Evolutionary conservation across 345 rosid species (phyloP).

Genomic region (Aquilaria yunnanensis): DNA sequence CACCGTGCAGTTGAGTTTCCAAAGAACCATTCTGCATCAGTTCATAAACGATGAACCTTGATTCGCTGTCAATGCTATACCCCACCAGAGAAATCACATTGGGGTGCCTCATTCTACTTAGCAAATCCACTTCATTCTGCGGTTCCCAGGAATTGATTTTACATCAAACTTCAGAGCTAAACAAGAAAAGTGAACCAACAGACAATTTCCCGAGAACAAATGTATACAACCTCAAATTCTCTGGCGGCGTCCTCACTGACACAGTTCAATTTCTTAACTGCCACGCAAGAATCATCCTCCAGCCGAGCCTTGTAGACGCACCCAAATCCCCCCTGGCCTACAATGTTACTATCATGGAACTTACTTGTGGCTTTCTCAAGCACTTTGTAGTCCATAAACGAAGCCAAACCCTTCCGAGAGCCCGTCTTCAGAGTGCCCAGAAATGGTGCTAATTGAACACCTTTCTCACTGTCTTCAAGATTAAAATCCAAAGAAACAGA

Average conservation of each 20-base stretch:
- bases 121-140: conserved; percentile 84
- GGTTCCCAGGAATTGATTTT: conserved; percentile 12
- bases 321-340: conserved; percentile 95
- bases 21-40: conserved; percentile 86
- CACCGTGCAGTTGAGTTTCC: conserved; percentile 90
- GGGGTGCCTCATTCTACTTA: conserved; percentile 73
- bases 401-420: conserved; percentile 37
- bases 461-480: conserved; percentile 44
- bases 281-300: conserved; percentile 51
- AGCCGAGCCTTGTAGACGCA: conserved; percentile 66
- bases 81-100: conserved; percentile 77
- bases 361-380: conserved; percentile 67
- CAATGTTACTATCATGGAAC: conserved; percentile 57
- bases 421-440: conserved; percentile 46
- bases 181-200: background rate
- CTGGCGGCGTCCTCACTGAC: conserved; percentile 52
- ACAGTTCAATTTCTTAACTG: conserved; percentile 84
- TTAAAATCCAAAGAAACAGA: conserved; percentile 9
- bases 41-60: conserved; percentile 75
- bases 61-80: conserved; percentile 48
- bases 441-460: conserved; percentile 40
- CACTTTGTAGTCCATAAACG: conserved; percentile 52
- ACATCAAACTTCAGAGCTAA: background rate
- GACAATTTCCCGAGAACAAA: too few species aligned
- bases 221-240: conserved; percentile 60